These are phyloP conservation scores for Groenewaldozyma auringiensis DNA, from an alignment of 1,139 yeast genomes.

Conservation along the genomic window DNA sequence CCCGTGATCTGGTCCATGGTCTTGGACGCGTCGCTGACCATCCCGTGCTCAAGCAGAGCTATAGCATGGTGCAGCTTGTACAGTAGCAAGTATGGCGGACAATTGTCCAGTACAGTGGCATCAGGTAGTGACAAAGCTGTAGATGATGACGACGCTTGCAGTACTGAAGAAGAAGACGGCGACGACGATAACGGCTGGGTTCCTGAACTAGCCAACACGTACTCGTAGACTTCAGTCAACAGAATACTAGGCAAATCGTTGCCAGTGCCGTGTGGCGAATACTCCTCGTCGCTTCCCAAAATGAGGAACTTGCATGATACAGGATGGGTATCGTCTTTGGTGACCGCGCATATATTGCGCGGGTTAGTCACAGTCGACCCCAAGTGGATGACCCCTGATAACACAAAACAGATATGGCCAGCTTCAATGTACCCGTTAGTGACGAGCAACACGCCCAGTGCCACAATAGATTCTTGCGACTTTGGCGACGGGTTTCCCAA, in stretches of 20 bases:
- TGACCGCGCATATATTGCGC: neutral
- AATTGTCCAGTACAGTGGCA: conserved; percentile 18
- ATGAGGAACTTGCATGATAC: neutral
- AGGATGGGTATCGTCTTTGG: neutral
- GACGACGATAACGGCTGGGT: neutral
- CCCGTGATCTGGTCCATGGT: conserved; percentile 49
- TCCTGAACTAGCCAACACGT: conserved; percentile 31
- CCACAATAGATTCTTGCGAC: conserved; percentile 27
- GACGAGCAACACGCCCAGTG: conserved; percentile 29
- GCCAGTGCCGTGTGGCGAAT: conserved; percentile 20
- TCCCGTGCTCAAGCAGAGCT: conserved; percentile 57
- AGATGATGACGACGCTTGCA: conserved; percentile 12
- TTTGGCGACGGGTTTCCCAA: conserved; percentile 28
- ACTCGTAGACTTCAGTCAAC: conserved; percentile 70
- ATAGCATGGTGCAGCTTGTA: conserved; percentile 57
- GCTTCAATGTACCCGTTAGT: conserved; percentile 28
- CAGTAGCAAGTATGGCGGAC: conserved; percentile 46
- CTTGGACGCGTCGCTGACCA: conserved; percentile 47
- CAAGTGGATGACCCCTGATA: conserved; percentile 23
- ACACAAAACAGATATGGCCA: conserved; percentile 27
- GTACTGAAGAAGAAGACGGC: conserved; percentile 26
- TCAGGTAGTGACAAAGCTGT: conserved; percentile 3
- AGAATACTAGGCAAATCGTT: conserved; percentile 39
- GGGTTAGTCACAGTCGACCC: conserved; percentile 12
- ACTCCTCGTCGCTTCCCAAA: conserved; percentile 22